Conservation (phyloP, 345 rosid genomes). For the Eutrema yunnanense region DNA sequence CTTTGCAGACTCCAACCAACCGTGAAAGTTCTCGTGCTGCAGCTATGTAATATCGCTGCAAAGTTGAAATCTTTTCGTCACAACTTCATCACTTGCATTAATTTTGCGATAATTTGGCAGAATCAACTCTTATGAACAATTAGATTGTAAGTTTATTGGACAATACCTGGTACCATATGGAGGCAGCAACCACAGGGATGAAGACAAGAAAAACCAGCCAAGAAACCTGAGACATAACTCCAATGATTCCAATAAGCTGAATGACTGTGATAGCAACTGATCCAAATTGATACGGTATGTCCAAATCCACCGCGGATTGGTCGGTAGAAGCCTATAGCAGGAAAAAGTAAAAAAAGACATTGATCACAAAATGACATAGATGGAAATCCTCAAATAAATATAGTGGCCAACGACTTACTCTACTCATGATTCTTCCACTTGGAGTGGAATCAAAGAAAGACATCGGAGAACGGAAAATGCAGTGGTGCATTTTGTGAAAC, state of each 20-base stretch:
- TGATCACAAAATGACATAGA: neutral
- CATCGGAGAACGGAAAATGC: constrained; percentile 74
- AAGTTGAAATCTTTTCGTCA: constrained; percentile 5
- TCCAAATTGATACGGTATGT: constrained; percentile 42
- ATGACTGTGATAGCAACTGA: constrained; percentile 43
- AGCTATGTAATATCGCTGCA: constrained; percentile 67
- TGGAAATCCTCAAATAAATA: neutral
- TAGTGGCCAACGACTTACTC: constrained; percentile 37
- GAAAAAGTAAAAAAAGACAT: neutral
- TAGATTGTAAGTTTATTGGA: neutral
- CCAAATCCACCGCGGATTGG: constrained; percentile 59
- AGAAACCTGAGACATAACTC: constrained; percentile 74
- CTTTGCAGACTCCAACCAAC: constrained; percentile 72
- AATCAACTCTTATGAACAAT: neutral
- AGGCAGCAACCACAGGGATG: constrained; percentile 56
- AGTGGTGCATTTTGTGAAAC: constrained; percentile 58
- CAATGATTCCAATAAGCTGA: constrained; percentile 61
- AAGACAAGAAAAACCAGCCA: constrained; percentile 75
- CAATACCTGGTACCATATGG: constrained; percentile 77
- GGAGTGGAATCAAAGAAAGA: constrained; percentile 86
- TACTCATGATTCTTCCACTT: constrained; percentile 61
- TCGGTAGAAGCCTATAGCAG: constrained; percentile 70
- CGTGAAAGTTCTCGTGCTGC: constrained; percentile 71
- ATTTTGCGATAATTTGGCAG: neutral
- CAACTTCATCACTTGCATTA: neutral